Evolutionary conservation across 345 rosid genomes (phyloP).

Genomic region (Sisymbrium altissimum): DNA sequence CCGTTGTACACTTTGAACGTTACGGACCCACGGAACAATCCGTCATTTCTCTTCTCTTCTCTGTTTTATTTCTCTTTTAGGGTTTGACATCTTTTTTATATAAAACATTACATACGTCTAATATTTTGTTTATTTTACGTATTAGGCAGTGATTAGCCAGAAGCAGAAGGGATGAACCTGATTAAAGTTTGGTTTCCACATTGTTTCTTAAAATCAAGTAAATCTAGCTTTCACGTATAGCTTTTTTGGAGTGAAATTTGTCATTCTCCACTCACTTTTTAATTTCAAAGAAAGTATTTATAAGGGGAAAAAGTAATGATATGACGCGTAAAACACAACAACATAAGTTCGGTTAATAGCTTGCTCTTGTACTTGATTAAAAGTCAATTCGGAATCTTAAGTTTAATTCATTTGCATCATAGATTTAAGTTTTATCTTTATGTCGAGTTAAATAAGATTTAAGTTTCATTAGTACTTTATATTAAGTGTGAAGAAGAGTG

Average conservation of each 20-base stretch:
- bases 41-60: not conserved
- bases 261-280: slow-evolving; percentile 27
- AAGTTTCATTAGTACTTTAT: not conserved
- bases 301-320: not conserved
- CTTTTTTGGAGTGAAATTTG: slow-evolving; percentile 1
- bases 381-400: slow-evolving; percentile 20
- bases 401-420: not conserved
- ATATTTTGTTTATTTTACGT: not conserved
- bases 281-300: not conserved
- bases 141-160: slow-evolving; percentile 17
- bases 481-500: not conserved
- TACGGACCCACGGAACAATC: slow-evolving; percentile 21
- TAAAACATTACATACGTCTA: not conserved
- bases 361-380: slow-evolving; percentile 11
- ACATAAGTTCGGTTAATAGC: slow-evolving; percentile 20
- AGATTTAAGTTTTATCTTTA: not conserved
- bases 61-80: not conserved
- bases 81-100: not conserved
- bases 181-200: slow-evolving; percentile 3
- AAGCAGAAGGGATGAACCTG: slow-evolving; percentile 30
- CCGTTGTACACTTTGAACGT: slow-evolving; percentile 9
- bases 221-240: slow-evolving; percentile 9
- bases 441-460: not conserved
- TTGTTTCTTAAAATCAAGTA: slow-evolving; percentile 5
- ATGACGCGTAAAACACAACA: slow-evolving; percentile 27